Base-by-base conservation (phyloP, 768 basidiomycete species). In the Vishniacozyma victoriae region DNA sequence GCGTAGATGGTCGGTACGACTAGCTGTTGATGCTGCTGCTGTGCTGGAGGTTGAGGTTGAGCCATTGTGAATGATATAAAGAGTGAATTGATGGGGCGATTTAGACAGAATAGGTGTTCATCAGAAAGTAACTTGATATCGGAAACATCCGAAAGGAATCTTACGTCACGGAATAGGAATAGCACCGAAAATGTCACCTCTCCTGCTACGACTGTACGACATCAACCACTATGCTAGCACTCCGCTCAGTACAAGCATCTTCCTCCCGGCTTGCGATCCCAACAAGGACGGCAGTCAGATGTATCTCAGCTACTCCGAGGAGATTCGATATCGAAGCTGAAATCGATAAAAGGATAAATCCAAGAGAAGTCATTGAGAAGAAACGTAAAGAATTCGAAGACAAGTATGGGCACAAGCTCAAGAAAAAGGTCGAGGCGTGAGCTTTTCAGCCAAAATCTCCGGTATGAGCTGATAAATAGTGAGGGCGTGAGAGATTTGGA, bases 381-480 rank as follows among this genome's bases (percentile, higher is more conserved):
- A 64, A 66, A 37, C 40, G 57, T 9, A 63, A 56, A 27, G 56
- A 45, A 5, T 66, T 61, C 40, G 65, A 67, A 46, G 64, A 54
- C 19, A 71, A 69, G 52, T 90, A 91, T 64, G 78, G 80, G 13
- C 79, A 83, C 50, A 86, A 85, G 64, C 71, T 92, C 29, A 78
- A 76, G 37, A 74, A 77, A 59, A 78, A 75, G 59, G 82, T 86
- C 35, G 72, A 79, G 64, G 76, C 81, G 86, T 87, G 75, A 13
- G 40, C 37, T 20, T 38, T 20, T 7, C 14, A 38, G 18, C 19
- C 16, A 18, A 12, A 11, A 25, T 33, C 29, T 23, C 4, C 15
- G n/a, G 4, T 26, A 15, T 9, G n/a, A 7, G 15, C 46, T 48
- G 40, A 37, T 58, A 22, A 13, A 37, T 44, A 78, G 77, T 41